Conservation (phyloP, 2,329 filamentous ascomycete genomes). For the Penicillium aurantiogriseum region DNA sequence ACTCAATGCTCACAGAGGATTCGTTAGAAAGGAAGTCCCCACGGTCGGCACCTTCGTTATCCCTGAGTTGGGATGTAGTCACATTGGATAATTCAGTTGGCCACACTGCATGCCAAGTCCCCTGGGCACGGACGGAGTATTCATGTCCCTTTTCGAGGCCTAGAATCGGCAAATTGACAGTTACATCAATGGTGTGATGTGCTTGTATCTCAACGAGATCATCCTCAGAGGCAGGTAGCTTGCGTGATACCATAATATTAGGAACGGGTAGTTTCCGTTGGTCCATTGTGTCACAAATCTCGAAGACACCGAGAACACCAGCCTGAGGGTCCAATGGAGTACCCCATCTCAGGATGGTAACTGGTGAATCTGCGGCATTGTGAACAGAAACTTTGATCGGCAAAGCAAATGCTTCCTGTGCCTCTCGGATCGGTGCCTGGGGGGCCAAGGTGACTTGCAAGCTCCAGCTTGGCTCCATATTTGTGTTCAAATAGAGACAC, state of each 20-base stretch:
- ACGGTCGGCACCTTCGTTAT: constrained; percentile 16
- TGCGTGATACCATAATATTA: constrained; percentile 35
- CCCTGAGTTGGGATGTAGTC: constrained; percentile 22
- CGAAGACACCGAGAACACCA: constrained; percentile 32
- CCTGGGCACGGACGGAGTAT: constrained; percentile 35
- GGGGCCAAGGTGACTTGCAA: constrained; percentile 22
- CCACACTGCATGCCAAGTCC: constrained; percentile 41
- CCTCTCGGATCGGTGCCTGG: constrained; percentile 13
- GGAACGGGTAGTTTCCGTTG: constrained; percentile 26
- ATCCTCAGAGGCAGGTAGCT: constrained; percentile 29
- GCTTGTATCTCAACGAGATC: constrained; percentile 35
- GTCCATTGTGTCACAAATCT: constrained; percentile 25
- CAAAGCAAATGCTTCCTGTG: constrained; percentile 18
- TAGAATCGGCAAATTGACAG: constrained; percentile 28
- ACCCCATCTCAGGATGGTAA: constrained; percentile 40
- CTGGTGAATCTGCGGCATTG: constrained; percentile 27
- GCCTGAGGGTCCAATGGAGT: constrained; percentile 38
- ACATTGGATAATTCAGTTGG: constrained; percentile 22
- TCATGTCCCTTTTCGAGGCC: constrained; percentile 30
- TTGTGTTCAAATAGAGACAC: background rate
- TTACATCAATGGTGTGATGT: constrained; percentile 20
- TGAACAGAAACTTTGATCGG: constrained; percentile 29
- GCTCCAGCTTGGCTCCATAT: constrained; percentile 14
- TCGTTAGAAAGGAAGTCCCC: constrained; percentile 30
- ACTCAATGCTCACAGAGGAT: constrained; percentile 16